Evolutionary conservation across 306 rosid species (phyloP).

Genomic region (Hippophae gyantsensis): DNA sequence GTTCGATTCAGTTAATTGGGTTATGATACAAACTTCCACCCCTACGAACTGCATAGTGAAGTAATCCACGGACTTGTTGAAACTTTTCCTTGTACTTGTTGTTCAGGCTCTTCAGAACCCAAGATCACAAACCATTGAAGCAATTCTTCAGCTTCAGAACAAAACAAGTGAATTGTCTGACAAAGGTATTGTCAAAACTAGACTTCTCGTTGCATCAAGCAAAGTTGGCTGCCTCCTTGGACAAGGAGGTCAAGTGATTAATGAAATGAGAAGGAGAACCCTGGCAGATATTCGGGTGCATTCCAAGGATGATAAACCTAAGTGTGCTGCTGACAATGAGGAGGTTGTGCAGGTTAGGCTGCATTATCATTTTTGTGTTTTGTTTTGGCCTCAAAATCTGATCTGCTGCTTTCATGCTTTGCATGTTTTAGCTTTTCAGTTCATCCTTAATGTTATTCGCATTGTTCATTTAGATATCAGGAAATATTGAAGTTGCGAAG

Average conservation of each 20-base stretch:
- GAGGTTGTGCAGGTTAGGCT: conserved; percentile 23
- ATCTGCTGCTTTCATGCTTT: background rate
- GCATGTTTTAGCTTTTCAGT: background rate
- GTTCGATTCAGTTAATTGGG: no score
- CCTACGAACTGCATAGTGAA: no score
- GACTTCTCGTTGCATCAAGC: conserved; percentile 28
- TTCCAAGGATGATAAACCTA: conserved; percentile 31
- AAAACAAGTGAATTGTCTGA: conserved; percentile 24
- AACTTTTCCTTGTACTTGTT: no score
- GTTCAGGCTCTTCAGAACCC: conserved; percentile 23
- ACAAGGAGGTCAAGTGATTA: conserved; percentile 32
- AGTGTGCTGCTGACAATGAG: conserved; percentile 31
- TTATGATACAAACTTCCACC: no score
- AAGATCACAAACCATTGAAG: conserved; percentile 27
- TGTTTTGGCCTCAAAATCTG: background rate
- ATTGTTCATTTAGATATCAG: conserved; percentile 21
- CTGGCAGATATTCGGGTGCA: conserved; percentile 26
- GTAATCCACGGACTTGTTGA: no score
- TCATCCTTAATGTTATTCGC: background rate
- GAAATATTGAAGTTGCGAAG: conserved; percentile 18
- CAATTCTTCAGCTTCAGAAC: conserved; percentile 31
- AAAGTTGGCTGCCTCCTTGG: conserved; percentile 38
- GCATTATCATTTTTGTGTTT: no score
- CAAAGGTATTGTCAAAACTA: conserved; percentile 19
- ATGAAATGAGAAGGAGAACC: conserved; percentile 31